Evolutionary conservation across 2,329 filamentous ascomycete genomes (phyloP), one percentile per base, ranked within the genome.

Genomic region (Fulvia fulva): DNA sequence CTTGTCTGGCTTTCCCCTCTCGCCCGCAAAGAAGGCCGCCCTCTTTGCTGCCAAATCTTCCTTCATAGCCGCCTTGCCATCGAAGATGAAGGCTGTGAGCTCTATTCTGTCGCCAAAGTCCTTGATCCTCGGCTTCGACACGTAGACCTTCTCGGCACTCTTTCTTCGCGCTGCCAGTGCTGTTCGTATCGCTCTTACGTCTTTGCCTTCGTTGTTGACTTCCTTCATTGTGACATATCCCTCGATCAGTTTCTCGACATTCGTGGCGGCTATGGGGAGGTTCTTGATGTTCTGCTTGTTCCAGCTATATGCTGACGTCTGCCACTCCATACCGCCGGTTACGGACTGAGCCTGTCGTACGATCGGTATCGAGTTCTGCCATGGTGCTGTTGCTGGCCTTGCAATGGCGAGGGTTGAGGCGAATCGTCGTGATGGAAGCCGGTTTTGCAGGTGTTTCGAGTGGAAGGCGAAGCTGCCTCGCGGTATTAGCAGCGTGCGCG

Each of bases 291-390:
- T 51, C n/a, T 63, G 57, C 28, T 67, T 65, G 61, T 68, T 68
- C 61, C 63, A 68, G 54, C 53, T 59, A 46, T 68, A 68, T 30
- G 60, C 65, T 1, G 61, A 64, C 9, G 66, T 67, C 53, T 66
- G 65, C 66, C 66, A 68, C 59, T 68, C 66, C 61, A 66, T 65
- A 3, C 58, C 59, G 21, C 66, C 66, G 7, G 64, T 66, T n/a
- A 63, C 59, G 22, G 62, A 57, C 21, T 59, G 51, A 2, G 47
- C 47, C 21, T 50, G 47, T 50, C 47, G 47, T 2, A 62, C 64
- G 2, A 63, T 53, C 12, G 57, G 57, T 22, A 59, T 52, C 23
- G 58, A 57, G 43, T 60, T 57, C 14, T 56, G 53, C 63, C 63
- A 65, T 45, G 60, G 49, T 6, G 63, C 58, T 46, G 47, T 34